These are phyloP conservation scores for Calonectria multiphialidica DNA, from an alignment of 2,329 filamentous ascomycete genomes.

Conservation along the genomic window DNA sequence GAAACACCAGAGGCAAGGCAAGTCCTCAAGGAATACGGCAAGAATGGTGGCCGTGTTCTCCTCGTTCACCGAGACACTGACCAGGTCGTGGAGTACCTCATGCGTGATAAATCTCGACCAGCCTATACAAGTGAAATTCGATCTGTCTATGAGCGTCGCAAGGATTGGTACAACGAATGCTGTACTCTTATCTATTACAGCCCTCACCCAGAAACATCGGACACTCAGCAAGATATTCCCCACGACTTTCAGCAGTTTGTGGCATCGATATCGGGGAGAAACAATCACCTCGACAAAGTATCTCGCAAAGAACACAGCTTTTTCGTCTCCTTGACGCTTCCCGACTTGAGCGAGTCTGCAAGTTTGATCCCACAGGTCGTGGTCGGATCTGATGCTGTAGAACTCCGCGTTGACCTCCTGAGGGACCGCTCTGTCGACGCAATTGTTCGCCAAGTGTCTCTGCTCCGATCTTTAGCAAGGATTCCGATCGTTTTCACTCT, in stretches of 20 bases:
- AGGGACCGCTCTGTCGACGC: constrained; percentile 82
- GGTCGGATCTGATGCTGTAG: constrained; percentile 91
- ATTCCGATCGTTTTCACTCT: constrained; percentile 94
- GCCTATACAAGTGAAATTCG: constrained; percentile 95
- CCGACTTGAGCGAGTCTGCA: constrained; percentile 74
- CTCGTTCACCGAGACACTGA: constrained; percentile 90
- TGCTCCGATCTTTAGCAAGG: constrained; percentile 78
- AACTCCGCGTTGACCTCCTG: constrained; percentile 92
- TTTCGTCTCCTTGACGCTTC: constrained; percentile 91
- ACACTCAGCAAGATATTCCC: constrained; percentile 43
- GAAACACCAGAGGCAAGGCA: constrained; percentile 85
- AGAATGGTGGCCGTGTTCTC: constrained; percentile 84
- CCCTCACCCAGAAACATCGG: constrained; percentile 64
- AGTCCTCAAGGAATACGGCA: constrained; percentile 79
- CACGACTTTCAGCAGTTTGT: constrained; percentile 53
- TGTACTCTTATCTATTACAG: constrained; percentile 96
- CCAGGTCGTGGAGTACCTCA: constrained; percentile 88
- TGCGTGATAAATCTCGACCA: constrained; percentile 89
- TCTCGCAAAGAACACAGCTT: constrained; percentile 78
- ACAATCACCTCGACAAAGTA: constrained; percentile 60
- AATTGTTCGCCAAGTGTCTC: constrained; percentile 83
- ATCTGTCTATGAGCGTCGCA: constrained; percentile 88
- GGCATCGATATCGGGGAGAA: constrained; percentile 53
- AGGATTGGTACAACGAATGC: constrained; percentile 91
- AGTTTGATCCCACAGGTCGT: constrained; percentile 78